phyloP scores from a whole-genome alignment of 148 eudicot species.

The Rhododendron griersonianum region DNA sequence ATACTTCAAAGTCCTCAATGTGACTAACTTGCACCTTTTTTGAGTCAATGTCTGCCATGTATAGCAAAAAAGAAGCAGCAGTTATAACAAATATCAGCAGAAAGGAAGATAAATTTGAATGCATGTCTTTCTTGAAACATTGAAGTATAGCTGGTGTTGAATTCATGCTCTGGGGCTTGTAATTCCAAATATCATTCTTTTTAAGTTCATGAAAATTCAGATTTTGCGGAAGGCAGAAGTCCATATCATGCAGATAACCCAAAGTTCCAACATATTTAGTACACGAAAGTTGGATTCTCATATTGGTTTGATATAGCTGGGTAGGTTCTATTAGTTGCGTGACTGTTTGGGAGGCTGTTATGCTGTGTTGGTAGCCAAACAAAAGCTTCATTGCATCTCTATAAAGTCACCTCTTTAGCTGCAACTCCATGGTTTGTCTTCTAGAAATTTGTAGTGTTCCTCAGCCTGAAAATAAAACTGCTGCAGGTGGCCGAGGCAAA shows the following conservation, averaged over 20 bases:
- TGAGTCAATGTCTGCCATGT: not conserved
- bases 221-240: not conserved
- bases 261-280: not conserved
- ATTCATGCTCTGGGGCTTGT: not conserved
- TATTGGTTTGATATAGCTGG: not conserved
- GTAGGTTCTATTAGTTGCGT: not conserved
- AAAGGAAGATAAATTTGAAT: not conserved
- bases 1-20: not conserved
- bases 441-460: not conserved
- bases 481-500: conserved; percentile 41
- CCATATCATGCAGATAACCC: not conserved
- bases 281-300: not conserved
- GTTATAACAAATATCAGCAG: not conserved
- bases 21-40: not conserved
- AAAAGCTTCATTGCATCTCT: not conserved
- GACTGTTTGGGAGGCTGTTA: not conserved
- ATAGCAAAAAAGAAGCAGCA: too few relatives aligned
- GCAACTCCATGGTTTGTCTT: not conserved
- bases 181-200: not conserved
- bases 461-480: conserved; percentile 11
- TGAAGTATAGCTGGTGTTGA: not conserved
- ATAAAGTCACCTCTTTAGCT: not conserved
- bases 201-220: not conserved
- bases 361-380: not conserved
- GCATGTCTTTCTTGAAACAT: not conserved